Base-by-base conservation (phyloP, 2,329 filamentous ascomycete species). In the Lasiodiplodia sp. region DNA sequence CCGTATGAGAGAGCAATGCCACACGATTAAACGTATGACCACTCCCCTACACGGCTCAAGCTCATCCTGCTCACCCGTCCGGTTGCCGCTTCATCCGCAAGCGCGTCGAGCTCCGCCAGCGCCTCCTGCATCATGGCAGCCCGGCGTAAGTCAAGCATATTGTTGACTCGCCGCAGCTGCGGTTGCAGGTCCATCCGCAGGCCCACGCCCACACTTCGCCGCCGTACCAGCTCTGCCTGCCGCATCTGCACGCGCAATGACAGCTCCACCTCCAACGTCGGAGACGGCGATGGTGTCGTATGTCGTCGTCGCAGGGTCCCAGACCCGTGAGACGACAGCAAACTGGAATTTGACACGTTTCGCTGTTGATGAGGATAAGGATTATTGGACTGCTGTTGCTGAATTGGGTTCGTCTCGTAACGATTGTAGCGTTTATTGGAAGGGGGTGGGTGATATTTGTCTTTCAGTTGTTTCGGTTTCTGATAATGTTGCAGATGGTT, bases 81-180 rank as follows among this genome's bases (percentile, higher is more conserved):
- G n/a, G 40, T 56, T 21, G 65, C 65, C 21, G 55, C 65, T 23
- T 67, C 65, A 14, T 49, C 65, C 18, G 34, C 53, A 25, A 58
- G 65, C 28, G 53, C 65, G 40, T 37, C 65, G 53, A 52, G 55
- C 65, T 67, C 65, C 53, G 65, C 51, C 65, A 67, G 65, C 38
- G 56, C 65, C 28, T 51, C 65, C 55, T 67, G 65, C 65, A 67
- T 21, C 55, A 67, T 44, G 14, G 65, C 65, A 34, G 47, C 49
- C 12, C 56, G 55, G 21, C 65, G 65, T 49, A 67, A 28, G 23
- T 57, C 44, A 40, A 52, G 51, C 55, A 58, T 57, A 44, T 55
- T 67, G 18, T 44, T 44, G 55, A 67, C 52, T 14, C 65, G 55
- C 63, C 63, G 63, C 51, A 55, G 37, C 49, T 25, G 63, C 37